Evolutionary conservation across 164 flowering plant genomes (phyloP), one percentile per base, ranked within the genome.

Genomic region (Sedum album): DNA sequence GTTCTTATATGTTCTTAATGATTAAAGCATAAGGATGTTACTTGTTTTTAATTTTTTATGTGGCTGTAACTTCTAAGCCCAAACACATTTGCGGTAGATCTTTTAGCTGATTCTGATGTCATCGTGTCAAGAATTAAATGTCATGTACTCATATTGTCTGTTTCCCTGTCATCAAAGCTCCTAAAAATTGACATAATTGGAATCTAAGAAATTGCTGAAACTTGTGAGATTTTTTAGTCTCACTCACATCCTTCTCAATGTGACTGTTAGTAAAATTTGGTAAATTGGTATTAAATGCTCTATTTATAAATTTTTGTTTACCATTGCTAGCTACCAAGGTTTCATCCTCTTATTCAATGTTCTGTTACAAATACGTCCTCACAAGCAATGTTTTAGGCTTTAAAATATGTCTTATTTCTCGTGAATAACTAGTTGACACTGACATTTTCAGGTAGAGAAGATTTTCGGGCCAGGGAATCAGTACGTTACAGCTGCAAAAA

Each of bases 391-490:
- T 55, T 55, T 7, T 23, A 25, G 31, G 31, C 15, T 25, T 55
- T 55, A 0, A 1, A 20, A 55, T 25, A 7, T 2, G 10, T 57
- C 18, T 30, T 18, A 57, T 26, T 28, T 57, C 62, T 57, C 20
- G 20, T 57, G 28, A 26, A 9, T 26, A 28, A 57, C 10, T 28
- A 57, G 31, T 13, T 30, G 33, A 57, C 62, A 42, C 62, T 13
- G 30, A 53, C 25, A 33, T 68, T 72, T 71, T 82, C 80, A 94
- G 98, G 97, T 85, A 75, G 97, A 91, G 73, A 94, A 91, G 78
- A 82, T 94, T 68, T 88, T 88, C 82, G 99, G 99, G 53, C 99
- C 96, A 63, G 99, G 97, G 72, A 91, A 94, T 83, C 99, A 94
- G 69, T 94, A 90, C 74, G 99, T 94, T 42, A 94, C 99, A 14